Evolutionary conservation across 192 early-diverging fungal genomes (phyloP), one percentile per base, ranked within the genome.

Genomic region (Backusella luteola): DNA sequence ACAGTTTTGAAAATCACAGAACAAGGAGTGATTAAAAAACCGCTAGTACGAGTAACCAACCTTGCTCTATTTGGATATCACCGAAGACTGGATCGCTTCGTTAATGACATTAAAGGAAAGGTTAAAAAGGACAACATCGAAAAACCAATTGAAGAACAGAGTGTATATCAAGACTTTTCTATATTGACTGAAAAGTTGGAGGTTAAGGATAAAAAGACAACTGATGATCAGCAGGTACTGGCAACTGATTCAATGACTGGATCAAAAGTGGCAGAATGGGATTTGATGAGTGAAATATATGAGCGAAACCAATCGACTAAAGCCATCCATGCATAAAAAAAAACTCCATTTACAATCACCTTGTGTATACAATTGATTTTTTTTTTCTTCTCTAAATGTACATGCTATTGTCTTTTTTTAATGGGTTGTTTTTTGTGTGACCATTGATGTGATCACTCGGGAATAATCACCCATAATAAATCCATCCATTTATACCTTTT

Each of bases 251-350:
- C 38, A 32, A 41, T 63, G 23, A 41, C 67, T 73, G 14, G 17
- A 67, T 14, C 76, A 63, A 63, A 63, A 26, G 77, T 21, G 73
- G 69, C 12, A 63, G 80, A 81, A 11, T 81, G 80, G 80, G 80
- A 81, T 69, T 53, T 78, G 32, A 66, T 81, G 32, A 81, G 80
- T 67, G 80, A 81, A 34, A 78, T 81, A 34, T 81, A 81, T 75
- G 80, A 81, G 23, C 23, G 56, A n/a, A 49, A 49, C 26, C 56
- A 23, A 29, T 14, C 56, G 7, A 63, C 1, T 12, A 29, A 63
- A 63, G 3, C 26, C 7, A n/a, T 9, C 19, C 3, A 56, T 63
- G 8, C 9, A 63, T 63, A 63, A 32, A 32, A 32, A 32, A 29
- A 29, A 29, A 29, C 23, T 26, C 23, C 11, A 26, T 26, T 21